phyloP scores from a whole-genome alignment of 2,329 filamentous ascomycete species.

The Sarocladium brachiariae region DNA sequence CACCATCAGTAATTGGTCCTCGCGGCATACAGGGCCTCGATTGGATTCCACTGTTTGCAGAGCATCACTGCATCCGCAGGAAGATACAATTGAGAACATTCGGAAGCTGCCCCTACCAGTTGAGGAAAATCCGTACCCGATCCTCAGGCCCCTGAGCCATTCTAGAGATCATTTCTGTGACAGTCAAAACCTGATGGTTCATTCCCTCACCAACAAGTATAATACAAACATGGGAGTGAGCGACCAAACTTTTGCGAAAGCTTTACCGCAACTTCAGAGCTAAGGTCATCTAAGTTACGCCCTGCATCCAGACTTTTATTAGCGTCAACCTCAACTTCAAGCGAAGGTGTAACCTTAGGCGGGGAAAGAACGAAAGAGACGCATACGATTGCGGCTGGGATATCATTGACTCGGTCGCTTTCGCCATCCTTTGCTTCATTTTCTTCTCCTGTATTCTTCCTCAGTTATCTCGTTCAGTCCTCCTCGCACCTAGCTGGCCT shows the following conservation, averaged over 20 bases:
- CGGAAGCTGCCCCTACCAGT: background rate
- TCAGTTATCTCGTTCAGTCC: background rate
- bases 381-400: background rate
- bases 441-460: background rate
- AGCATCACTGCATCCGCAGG: background rate
- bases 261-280: background rate
- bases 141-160: background rate
- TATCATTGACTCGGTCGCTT: background rate
- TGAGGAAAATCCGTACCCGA: background rate
- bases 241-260: background rate
- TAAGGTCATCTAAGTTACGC: background rate
- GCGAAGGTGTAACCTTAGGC: background rate
- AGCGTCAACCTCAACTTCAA: background rate
- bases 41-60: too few species aligned
- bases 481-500: background rate
- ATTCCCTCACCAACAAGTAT: background rate
- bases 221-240: background rate
- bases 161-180: background rate
- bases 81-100: background rate
- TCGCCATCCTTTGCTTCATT: background rate
- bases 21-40: background rate
- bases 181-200: background rate
- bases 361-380: slow-evolving; percentile 6
- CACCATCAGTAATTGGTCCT: background rate
- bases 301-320: background rate